phyloP scores from a whole-genome alignment of 345 rosid species.

The Hibiscus mutabilis region DNA sequence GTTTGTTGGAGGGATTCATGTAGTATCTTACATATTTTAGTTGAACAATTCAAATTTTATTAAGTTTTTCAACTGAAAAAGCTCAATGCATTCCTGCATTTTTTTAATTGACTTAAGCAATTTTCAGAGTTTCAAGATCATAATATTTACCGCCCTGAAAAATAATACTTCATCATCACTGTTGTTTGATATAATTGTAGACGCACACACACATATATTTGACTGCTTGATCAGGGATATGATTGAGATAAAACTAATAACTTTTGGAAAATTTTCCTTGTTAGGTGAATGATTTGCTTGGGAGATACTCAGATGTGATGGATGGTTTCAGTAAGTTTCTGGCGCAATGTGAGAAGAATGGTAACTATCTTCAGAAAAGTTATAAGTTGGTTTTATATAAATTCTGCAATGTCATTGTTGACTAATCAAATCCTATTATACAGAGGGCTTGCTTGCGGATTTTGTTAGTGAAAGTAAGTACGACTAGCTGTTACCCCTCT shows the following conservation, averaged over 20 bases:
- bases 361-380: slow-evolving; percentile 30
- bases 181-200: background rate
- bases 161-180: background rate
- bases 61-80: background rate
- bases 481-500: slow-evolving; percentile 6
- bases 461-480: slow-evolving; percentile 82
- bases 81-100: background rate
- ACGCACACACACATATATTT: background rate
- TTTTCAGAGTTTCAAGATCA: background rate
- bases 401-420: slow-evolving; percentile 10
- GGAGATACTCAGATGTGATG: slow-evolving; percentile 73
- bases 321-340: slow-evolving; percentile 77
- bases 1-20: background rate
- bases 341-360: slow-evolving; percentile 81
- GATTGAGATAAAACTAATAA: slow-evolving; percentile 9
- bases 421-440: slow-evolving; percentile 27
- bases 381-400: slow-evolving; percentile 12
- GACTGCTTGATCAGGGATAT: background rate
- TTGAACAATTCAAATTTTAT: background rate
- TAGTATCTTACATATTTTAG: background rate
- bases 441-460: slow-evolving; percentile 84
- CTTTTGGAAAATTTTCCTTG: slow-evolving; percentile 18
- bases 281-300: slow-evolving; percentile 72
- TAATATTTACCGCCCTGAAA: background rate
- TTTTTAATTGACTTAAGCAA: background rate